These are phyloP conservation scores for Pyrenophora tritici-repentis DNA, from an alignment of 2,329 filamentous ascomycete species.

Conservation along the genomic window DNA sequence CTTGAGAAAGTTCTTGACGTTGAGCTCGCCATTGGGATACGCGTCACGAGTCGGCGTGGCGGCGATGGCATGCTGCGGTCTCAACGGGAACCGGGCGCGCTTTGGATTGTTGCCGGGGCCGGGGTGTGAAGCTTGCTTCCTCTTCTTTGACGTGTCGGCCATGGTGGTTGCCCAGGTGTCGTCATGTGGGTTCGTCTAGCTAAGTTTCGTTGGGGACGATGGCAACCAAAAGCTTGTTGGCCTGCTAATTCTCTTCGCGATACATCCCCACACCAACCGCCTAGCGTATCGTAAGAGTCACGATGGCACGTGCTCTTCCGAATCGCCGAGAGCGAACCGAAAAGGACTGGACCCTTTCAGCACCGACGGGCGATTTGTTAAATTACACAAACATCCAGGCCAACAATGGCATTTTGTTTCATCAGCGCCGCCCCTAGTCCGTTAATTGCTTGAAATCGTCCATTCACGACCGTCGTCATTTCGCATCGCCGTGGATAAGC, in stretches of 20 bases:
- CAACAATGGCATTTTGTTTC: slow-evolving; percentile 17
- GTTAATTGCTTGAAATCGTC: slow-evolving; percentile 12
- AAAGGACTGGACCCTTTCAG: not conserved
- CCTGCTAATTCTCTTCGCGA: slow-evolving; percentile 9
- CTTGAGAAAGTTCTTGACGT: slow-evolving; percentile 81
- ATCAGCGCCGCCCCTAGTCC: slow-evolving; percentile 8
- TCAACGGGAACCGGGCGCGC: slow-evolving; percentile 35
- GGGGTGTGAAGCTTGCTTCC: slow-evolving; percentile 24
- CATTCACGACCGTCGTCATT: slow-evolving; percentile 20
- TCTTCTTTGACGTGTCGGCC: slow-evolving; percentile 31
- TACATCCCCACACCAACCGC: slow-evolving; percentile 10
- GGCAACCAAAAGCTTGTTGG: slow-evolving; percentile 20
- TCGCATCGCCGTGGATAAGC: slow-evolving; percentile 11
- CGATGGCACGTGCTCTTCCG: slow-evolving; percentile 16
- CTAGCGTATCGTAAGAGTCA: slow-evolving; percentile 14
- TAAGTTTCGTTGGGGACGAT: slow-evolving; percentile 9
- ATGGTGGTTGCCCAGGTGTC: slow-evolving; percentile 6
- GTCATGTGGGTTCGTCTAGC: too few species aligned
- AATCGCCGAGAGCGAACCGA: slow-evolving; percentile 6
- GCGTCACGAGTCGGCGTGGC: slow-evolving; percentile 52
- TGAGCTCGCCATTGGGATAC: slow-evolving; percentile 74
- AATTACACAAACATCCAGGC: slow-evolving; percentile 1
- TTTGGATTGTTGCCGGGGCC: slow-evolving; percentile 14
- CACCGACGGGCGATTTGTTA: slow-evolving; percentile 8
- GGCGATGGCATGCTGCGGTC: slow-evolving; percentile 36